Evolutionary conservation across 1,284 basidiomycete genomes (phyloP).

Genomic region (Baeospora myosura): DNA sequence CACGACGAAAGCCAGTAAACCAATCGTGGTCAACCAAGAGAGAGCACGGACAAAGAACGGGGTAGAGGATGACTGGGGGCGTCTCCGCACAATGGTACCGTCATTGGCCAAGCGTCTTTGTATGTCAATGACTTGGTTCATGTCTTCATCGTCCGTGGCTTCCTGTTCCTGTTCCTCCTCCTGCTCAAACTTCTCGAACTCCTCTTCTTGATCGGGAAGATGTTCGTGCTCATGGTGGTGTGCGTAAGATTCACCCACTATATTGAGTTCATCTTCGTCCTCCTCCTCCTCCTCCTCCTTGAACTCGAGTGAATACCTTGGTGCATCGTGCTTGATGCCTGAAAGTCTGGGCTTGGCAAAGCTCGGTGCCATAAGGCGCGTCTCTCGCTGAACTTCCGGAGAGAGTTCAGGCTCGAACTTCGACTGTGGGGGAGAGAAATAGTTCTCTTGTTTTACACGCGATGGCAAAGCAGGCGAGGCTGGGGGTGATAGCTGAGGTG

Average conservation of each 20-base stretch:
- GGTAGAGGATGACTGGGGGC: conserved; percentile 12
- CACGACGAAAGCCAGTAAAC: conserved; percentile 29
- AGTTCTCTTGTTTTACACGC: conserved; percentile 12
- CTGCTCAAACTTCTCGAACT: conserved; percentile 18
- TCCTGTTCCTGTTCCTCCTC: conserved; percentile 13
- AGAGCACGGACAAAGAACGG: conserved; percentile 32
- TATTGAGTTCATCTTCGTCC: not conserved
- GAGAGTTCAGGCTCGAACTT: conserved; percentile 56
- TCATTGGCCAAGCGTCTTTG: conserved; percentile 25
- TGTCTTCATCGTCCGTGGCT: conserved; percentile 15
- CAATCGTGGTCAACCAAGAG: conserved; percentile 28
- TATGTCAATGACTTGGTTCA: conserved; percentile 22
- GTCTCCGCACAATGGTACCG: conserved; percentile 5
- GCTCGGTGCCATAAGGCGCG: conserved; percentile 14
- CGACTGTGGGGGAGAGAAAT: conserved; percentile 33
- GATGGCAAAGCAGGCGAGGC: conserved; percentile 28
- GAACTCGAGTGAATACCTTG: not conserved
- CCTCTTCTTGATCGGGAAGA: conserved; percentile 13
- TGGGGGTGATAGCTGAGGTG: conserved; percentile 49
- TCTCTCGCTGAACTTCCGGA: conserved; percentile 19
- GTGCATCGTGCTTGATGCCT: not conserved
- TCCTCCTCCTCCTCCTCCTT: not conserved
- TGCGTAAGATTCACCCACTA: not conserved
- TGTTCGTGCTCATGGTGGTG: not conserved
- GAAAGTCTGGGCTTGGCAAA: conserved; percentile 6